These are phyloP conservation scores for Rhodotorula diobovata DNA, from an alignment of 768 basidiomycete genomes.

Conservation along the genomic window DNA sequence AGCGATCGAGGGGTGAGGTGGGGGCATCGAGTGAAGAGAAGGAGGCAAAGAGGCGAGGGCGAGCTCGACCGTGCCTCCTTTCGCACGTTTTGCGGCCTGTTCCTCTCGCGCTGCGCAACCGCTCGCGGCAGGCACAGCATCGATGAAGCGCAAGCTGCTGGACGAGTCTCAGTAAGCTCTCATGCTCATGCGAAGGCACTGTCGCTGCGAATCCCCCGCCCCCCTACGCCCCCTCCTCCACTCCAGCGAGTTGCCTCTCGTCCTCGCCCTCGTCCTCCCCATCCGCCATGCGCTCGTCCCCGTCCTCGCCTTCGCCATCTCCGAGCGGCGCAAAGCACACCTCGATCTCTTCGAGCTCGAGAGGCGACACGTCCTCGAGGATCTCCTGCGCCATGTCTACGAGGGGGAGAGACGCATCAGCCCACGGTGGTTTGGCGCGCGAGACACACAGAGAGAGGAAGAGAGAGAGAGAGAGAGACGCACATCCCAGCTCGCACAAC, in stretches of 20 bases:
- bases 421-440: too few relatives aligned
- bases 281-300: background rate
- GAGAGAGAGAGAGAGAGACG: background rate
- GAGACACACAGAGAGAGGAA: background rate
- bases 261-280: background rate
- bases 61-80: too few relatives aligned
- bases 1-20: too few relatives aligned
- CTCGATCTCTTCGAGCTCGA: slow-evolving; percentile 31
- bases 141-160: too few relatives aligned
- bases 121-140: too few relatives aligned
- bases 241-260: background rate
- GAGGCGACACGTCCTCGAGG: slow-evolving; percentile 31
- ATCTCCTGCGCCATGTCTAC: slow-evolving; percentile 35
- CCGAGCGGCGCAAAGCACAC: slow-evolving; percentile 22
- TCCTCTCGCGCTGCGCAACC: too few relatives aligned
- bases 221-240: background rate
- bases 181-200: too few relatives aligned
- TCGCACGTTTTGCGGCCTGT: too few relatives aligned
- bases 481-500: slow-evolving; percentile 26
- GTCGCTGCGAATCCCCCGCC: too few relatives aligned
- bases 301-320: background rate
- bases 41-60: too few relatives aligned
- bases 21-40: too few relatives aligned
- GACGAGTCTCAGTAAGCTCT: too few relatives aligned
- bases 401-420: background rate